phyloP scores from a whole-genome alignment of 2,329 filamentous ascomycete species.

The Microsporum audouinii region DNA sequence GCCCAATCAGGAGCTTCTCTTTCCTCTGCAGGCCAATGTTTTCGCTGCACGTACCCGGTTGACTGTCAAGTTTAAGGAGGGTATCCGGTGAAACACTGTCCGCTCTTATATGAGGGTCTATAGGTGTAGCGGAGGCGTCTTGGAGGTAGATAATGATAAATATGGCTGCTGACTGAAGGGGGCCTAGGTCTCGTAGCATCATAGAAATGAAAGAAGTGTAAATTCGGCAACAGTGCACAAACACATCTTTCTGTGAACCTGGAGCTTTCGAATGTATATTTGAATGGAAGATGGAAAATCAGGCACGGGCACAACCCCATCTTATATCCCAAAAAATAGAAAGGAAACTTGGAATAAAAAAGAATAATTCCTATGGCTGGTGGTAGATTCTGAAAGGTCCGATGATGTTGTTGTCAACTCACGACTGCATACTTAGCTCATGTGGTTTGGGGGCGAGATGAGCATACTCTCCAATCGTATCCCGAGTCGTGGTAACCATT shows the following conservation, averaged over 20 bases:
- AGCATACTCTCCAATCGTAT: neutral
- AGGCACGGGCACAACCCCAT: neutral
- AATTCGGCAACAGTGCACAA: neutral
- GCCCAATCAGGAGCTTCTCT: neutral
- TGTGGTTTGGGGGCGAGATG: constrained; percentile 3
- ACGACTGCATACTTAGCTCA: neutral
- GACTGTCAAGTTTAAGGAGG: neutral
- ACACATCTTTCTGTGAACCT: neutral
- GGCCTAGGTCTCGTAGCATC: neutral
- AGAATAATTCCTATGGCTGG: neutral
- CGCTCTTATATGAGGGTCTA: neutral
- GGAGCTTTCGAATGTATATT: too few relatives aligned
- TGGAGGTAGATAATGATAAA: neutral
- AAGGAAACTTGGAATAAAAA: neutral
- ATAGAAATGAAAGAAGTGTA: neutral
- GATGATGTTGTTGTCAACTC: neutral
- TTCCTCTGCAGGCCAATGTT: neutral
- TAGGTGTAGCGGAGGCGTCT: neutral
- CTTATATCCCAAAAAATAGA: neutral
- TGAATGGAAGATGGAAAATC: neutral
- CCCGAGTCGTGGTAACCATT: neutral
- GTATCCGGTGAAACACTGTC: neutral
- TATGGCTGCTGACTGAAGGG: neutral
- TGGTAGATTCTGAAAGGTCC: neutral
- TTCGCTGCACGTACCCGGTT: neutral